Conservation (phyloP, 225 moss, liverwort and hornwort genomes). For the Physcomitrium patens region DNA sequence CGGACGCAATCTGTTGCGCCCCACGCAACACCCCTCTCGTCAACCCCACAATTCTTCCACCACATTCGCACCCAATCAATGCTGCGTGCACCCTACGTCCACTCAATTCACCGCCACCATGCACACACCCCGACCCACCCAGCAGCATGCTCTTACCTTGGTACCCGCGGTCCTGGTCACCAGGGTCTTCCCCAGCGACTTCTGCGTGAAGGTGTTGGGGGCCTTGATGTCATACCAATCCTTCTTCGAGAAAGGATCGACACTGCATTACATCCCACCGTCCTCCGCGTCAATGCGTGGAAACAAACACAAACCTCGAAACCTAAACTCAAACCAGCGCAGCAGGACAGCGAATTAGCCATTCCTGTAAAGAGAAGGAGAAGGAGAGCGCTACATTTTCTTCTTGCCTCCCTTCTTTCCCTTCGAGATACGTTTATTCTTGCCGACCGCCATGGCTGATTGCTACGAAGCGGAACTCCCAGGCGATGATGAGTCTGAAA, state of each 20-base stretch:
- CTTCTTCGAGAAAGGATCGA: slow-evolving; percentile 64
- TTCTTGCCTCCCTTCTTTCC: slow-evolving; percentile 68
- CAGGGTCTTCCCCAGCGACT: slow-evolving; percentile 60
- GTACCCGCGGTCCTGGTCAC: slow-evolving; percentile 62
- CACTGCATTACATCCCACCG: slow-evolving; percentile 31
- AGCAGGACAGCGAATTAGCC: neutral
- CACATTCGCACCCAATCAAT: neutral
- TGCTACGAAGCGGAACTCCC: too few species aligned
- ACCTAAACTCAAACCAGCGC: neutral
- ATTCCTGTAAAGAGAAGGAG: neutral
- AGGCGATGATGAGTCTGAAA: too few species aligned
- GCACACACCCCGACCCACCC: neutral
- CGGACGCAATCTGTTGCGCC: slow-evolving; percentile 70
- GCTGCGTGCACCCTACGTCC: neutral
- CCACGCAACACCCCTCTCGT: neutral
- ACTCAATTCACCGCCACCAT: neutral
- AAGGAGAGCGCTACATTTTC: slow-evolving; percentile 34
- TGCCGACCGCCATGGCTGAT: slow-evolving; percentile 55
- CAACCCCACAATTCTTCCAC: slow-evolving; percentile 16
- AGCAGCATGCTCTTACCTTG: slow-evolving; percentile 30
- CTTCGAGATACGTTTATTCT: slow-evolving; percentile 69
- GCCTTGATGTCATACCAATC: slow-evolving; percentile 75
- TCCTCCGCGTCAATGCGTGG: neutral
- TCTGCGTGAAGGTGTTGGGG: slow-evolving; percentile 55
- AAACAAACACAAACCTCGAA: slow-evolving; percentile 8